Conservation (phyloP, 169 alveolate genomes). For the Toxoplasma gondii region DNA sequence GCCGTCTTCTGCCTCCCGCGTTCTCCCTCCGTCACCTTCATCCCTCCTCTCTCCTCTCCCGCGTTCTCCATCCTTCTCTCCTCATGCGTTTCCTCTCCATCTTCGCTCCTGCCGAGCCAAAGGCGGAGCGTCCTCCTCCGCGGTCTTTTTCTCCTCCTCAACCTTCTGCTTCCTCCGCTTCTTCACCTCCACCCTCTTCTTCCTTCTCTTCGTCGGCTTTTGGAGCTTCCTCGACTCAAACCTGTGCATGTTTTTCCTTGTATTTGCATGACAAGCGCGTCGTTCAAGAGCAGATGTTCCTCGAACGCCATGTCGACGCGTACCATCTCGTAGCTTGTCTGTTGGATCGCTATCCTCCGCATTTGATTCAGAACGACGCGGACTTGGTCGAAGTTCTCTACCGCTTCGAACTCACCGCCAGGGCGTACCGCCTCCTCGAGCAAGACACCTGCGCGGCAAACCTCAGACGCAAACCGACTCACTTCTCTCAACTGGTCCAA, state of each 20-base stretch:
- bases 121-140: background rate
- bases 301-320: conserved; percentile 21
- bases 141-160: background rate
- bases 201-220: too few species aligned
- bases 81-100: conserved; percentile 3
- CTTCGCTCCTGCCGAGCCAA: background rate
- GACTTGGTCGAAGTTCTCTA: conserved; percentile 5
- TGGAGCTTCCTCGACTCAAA: background rate
- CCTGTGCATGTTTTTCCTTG: background rate
- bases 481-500: background rate
- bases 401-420: background rate
- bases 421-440: background rate
- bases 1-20: background rate
- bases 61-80: background rate
- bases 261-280: background rate
- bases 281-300: background rate
- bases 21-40: background rate
- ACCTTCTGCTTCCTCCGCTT: background rate
- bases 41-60: background rate
- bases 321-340: background rate
- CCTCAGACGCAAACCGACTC: background rate
- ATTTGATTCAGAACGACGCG: background rate
- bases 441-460: background rate
- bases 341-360: background rate
- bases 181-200: background rate